Evolutionary conservation across 345 rosid genomes (phyloP), one percentile per base, ranked within the genome.

Genomic region (Nephelium lappaceum): DNA sequence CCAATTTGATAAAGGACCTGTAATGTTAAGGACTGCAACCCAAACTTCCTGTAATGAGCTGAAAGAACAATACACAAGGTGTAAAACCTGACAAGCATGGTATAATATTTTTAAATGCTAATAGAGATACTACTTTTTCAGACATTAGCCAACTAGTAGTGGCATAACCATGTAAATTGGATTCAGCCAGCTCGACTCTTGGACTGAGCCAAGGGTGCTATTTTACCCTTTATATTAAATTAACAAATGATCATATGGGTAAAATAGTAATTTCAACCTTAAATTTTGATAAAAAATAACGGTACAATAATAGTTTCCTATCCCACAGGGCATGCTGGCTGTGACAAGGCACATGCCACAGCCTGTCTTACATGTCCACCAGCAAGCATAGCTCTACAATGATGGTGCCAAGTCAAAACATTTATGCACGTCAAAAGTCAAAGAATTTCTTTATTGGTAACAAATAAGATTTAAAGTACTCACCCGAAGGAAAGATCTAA

Each of bases 1-100:
- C 99, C 99, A 96, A 81, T 87, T 84, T 12, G 97, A 90, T 81
- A 96, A 85, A 62, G 99, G 98, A 2, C 99, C 98, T 0, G 98
- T 94, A 78, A 96, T 87, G 84, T 96, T 96, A 67, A 96, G 88
- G 72, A 93, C 95, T 66, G 97, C 83, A 79, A 94, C 98, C 97
- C 98, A 96, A 23, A 96, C 89, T 85, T 96, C 98, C 80, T 93
- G 81, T 72, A 93, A 84, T 72, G 95, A 90, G 47, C 99, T 96
- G 90, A 82, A 86, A 84, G 55, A 60, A 58, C 72, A 70, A 38
- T 23, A 12, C 23, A 16, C 45, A 71, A 78, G 62, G 55, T 25
- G 73, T 55, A 61, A 38, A 67, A 64, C 62, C 53, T n/a, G 25
- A 18, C 41, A 60, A 60, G 45, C 39, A 1, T 71, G 66, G 47